Evolutionary conservation across 1,139 yeast genomes (phyloP).

Genomic region (Taiozyma onychis): DNA sequence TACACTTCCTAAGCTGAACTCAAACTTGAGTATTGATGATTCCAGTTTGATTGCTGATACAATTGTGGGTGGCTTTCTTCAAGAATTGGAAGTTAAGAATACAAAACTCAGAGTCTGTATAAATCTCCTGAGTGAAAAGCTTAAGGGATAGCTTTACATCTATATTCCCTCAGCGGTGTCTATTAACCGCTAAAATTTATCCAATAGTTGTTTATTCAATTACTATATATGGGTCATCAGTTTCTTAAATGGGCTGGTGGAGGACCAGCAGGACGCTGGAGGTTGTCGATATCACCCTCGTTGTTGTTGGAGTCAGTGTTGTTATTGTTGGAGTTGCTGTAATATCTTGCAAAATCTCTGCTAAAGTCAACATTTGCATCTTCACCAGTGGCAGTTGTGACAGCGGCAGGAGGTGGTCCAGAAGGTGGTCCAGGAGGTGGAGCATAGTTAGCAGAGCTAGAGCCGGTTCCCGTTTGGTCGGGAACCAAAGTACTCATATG

Average conservation of each 20-base stretch:
- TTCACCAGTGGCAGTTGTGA: constrained; percentile 6
- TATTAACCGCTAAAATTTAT: no score
- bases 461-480: constrained; percentile 18
- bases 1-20: not conserved
- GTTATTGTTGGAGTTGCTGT: constrained; percentile 5
- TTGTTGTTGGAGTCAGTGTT: not conserved
- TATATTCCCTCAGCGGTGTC: no score
- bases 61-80: not conserved
- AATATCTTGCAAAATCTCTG: constrained; percentile 21
- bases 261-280: constrained; percentile 16
- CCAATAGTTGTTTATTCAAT: no score
- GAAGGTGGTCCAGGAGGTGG: constrained; percentile 7
- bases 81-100: not conserved
- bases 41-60: not conserved
- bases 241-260: constrained; percentile 18
- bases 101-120: not conserved
- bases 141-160: not conserved
- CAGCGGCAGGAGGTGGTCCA: constrained; percentile 9
- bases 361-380: constrained; percentile 10
- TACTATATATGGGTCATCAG: not conserved
- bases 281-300: not conserved
- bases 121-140: not conserved
- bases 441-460: not conserved
- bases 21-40: not conserved
- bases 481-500: constrained; percentile 18